Base-by-base conservation (phyloP, 129 eudicot species). In the Deinandra increscens region DNA sequence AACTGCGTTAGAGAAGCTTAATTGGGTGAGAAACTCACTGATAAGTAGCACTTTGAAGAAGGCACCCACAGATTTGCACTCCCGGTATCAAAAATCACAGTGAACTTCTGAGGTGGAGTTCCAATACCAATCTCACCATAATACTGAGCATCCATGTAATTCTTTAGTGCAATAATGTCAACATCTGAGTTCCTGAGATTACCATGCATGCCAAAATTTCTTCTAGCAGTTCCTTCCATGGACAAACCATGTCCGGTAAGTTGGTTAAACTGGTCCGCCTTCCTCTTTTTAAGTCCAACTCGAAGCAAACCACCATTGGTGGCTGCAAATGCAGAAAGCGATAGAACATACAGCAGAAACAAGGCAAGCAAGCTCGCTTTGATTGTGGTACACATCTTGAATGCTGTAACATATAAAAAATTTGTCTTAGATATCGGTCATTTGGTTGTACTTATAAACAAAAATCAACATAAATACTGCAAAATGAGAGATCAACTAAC, bases 11-110 rank as follows among this genome's bases (percentile, higher is more conserved):
- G 33, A 41, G 31, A 34, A 13, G 29, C 37, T 6, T n/a, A n/a
- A n/a, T n/a, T n/a, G n/a, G n/a, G n/a, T n/a, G n/a, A n/a, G n/a
- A 64, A 68, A 82, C 95, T 82, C 79, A 91, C 97, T 20, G 97
- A 91, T 60, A 87, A 78, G 45, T 68, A 81, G 77, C 97, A 91
- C 71, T 93, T 89, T 42, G 92, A 71, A 19, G 98, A 93, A 12
- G 98, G 98, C 62, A 93, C 95, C 98, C 98, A 93, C 7, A 93
- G 89, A 76, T 93, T 87, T 38, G 98, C 83, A 75, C 98, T 93
- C 55, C 98, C 98, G 9, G 98, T 93, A 69, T 93, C 98, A 20
- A 93, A 93, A 33, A 93, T 76, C 67, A 93, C 98, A 17, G 95
- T 93, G 81, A 93, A 93, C 70, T 85, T 93, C 77, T 93, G 98